phyloP scores from a whole-genome alignment of 2,329 filamentous ascomycete genomes.

The Neonectria neomacrospora region DNA sequence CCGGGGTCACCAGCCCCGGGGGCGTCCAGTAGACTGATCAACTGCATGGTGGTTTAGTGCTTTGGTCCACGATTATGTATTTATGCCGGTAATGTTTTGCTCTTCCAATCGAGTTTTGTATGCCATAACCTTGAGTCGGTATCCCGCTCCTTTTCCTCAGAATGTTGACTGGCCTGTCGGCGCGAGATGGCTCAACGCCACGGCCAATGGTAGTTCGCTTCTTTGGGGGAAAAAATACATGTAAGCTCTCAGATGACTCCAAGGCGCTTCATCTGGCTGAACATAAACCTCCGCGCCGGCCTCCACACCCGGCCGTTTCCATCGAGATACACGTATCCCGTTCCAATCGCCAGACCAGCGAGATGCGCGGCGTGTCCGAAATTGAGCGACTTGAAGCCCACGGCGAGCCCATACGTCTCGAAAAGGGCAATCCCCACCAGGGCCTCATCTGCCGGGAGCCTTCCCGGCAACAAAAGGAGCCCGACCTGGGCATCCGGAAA shows the following conservation, averaged over 20 bases:
- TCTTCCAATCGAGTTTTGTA: too few species aligned
- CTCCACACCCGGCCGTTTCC: constrained; percentile 12
- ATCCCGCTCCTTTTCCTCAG: too few species aligned
- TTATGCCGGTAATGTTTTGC: too few species aligned
- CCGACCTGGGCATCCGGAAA: constrained; percentile 3
- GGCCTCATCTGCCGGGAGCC: constrained; percentile 2
- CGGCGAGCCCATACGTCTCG: not conserved
- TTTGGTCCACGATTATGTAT: too few species aligned
- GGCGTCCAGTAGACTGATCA: not conserved
- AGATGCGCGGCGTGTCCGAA: constrained; percentile 9
- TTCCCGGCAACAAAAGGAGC: constrained; percentile 2
- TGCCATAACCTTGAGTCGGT: too few species aligned
- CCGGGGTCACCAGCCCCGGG: not conserved
- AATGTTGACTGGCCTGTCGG: too few species aligned
- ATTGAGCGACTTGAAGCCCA: constrained; percentile 4
- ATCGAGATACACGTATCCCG: constrained; percentile 13
- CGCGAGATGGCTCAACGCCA: too few species aligned
- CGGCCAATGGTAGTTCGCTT: too few species aligned
- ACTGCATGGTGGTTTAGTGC: not conserved
- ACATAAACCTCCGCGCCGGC: constrained; percentile 5
- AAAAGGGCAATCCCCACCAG: not conserved
- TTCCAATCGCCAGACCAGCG: constrained; percentile 9
- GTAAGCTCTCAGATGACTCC: not conserved
- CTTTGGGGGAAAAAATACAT: too few species aligned
- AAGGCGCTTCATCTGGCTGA: constrained; percentile 3